Evolutionary conservation across 192 early-diverging fungal genomes (phyloP), one percentile per base, ranked within the genome.

Genomic region (Kappamyces sp.): DNA sequence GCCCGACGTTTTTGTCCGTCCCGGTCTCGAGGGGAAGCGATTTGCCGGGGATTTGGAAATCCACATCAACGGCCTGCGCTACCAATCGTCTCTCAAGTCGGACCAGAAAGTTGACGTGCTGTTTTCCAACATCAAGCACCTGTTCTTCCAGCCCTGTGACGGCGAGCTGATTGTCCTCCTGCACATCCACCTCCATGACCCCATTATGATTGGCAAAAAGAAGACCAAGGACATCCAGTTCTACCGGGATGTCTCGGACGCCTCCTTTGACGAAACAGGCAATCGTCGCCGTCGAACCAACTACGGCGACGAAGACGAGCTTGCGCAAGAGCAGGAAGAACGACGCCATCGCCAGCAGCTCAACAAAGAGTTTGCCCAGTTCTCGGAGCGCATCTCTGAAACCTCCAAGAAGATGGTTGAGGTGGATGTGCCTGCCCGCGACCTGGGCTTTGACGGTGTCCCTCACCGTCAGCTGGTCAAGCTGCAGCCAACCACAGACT

Each of bases 121-220:
- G 58, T 99, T 99, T 67, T 91, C 87, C 76, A 99, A 99, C 70
- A 87, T 99, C 64, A 87, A 91, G 64, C 97, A 99, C 66, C 60
- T 99, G 50, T 91, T 97, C 70, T 99, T 94, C 78, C 97, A 99
- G 68, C 93, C 94, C 31, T 99, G 94, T 73, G 97, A 99, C 64
- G 80, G 87, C 57, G 97, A 99, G 72, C 73, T 98, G 44, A 82
- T 97, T 65, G 94, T 99, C 23, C 65, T 99, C 38, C 74, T 99
- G 55, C 97, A 99, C 65, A 75, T 94, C 33, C 94, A 99, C 51
- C 83, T 99, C 34, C 93, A 91, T 70, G 90, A 98, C 73, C 91
- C 92, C 3, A 88, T 99, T 58, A 90, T 99, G 84, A 86, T 98
- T 70, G 93, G 92, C 43, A 95, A 97, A 76, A 96, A 94, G 79